Evolutionary conservation across 108 stramenopile genomes (phyloP), one percentile per base, ranked within the genome.

Genomic region (Mediolabrus comicus): DNA sequence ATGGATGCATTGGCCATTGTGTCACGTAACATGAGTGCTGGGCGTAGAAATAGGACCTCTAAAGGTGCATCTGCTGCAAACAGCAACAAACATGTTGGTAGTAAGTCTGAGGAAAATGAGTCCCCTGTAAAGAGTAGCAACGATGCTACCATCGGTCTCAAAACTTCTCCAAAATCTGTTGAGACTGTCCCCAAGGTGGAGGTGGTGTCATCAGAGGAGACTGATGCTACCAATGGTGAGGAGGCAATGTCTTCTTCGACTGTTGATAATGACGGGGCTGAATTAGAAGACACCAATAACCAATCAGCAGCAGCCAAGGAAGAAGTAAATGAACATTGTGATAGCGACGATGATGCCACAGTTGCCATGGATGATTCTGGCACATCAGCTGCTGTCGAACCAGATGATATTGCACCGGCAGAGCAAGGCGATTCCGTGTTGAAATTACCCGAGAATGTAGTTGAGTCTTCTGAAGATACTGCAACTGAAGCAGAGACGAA

Each of bases 1-100:
- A 46, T 25, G 33, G 59, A 60, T 35, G 69, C 69, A 0, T 6
- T 70, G 51, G 58, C 69, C 13, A 29, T 52, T 41, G 69, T 59
- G 12, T 60, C 59, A 25, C 59, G 69, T 6, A 61, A 25, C 32
- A 34, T 60, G 26, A 54, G 53, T 22, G 22, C 46, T 49, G 46
- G 24, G 3, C 17, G 69, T 6, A 51, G 69, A 22, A 51, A 26
- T 4, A 28, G 57, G 31, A 30, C 27, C 11, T 29, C 43, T 19
- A 39, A 24, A 41, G 39, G 39, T 5, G 53, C 19, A 13, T 33
- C 19, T 22, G 19, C 12, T 14, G 4, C 17, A 24, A 46, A 22
- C n/a, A 29, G 30, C 7, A 58, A 32, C 24, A 30, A 27, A 8
- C 19, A 61, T 5, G 11, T 2, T 13, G 62, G 22, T 26, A 41